Evolutionary conservation across 2,329 filamentous ascomycete species (phyloP), one percentile per base, ranked within the genome.

Genomic region (Geosmithia flava): DNA sequence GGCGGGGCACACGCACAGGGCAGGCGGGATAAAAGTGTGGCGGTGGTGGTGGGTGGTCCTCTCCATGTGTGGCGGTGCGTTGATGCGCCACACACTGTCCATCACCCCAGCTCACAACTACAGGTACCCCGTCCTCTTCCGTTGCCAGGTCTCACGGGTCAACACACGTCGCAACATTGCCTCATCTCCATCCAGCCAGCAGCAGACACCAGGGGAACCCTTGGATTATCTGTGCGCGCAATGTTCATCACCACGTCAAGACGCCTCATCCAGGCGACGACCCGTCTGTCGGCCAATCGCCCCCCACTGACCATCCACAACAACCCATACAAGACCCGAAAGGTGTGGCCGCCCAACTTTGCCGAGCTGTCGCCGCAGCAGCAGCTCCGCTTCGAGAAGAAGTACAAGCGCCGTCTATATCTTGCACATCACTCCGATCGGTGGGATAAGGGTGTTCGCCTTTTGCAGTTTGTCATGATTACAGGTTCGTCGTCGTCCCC

Each of bases 271-370:
- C 56, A 64, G 43, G 52, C 57, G 19, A 53, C 60, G 40, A 63
- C 56, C 50, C 54, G 10, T 2, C 17, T 19, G 29, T 15, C 49
- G 20, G 19, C 11, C n/a, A 46, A 33, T 42, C 17, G 23, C 6
- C n/a, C 42, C 42, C 19, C 47, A 27, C 41, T 60, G 20, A 62
- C 52, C 48, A 64, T 71, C 52, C 68, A 72, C 53, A 72, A 64
- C 51, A 81, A 79, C 58, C 75, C 75, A 5, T 82, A 78, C 67
- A 76, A 70, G 57, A 76, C 80, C 45, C 83, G 85, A 65, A 85
- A 83, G 60, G 69, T 78, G 53, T 91, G 86, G 86, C 86, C 86
- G 49, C 86, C 86, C 13, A 81, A 89, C 63, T 85, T 91, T 64
- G 68, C 72, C 52, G 76, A 78, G 59, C 74, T 91, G 50, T 79